A percentile compares a stretch with the other conserved stretches of the same genome.
phyloP scores from a whole-genome alignment of 192 early-diverging fungal genomes.

The Podila clonocystis region DNA sequence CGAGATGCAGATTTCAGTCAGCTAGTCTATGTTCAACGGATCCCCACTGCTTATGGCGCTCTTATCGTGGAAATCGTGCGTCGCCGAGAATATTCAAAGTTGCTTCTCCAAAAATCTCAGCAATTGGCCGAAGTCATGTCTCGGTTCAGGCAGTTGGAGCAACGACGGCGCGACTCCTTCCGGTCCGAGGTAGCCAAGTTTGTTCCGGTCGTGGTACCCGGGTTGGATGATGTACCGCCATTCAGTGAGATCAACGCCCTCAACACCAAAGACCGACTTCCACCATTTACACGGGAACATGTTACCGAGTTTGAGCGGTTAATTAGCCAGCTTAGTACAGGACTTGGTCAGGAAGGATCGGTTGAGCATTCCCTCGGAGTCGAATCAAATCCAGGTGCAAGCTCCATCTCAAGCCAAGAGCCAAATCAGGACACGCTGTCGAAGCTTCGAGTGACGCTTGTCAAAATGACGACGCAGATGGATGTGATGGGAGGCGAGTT shows the following conservation, averaged over 20 bases:
- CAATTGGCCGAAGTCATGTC: constrained; percentile 53
- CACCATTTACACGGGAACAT: constrained; percentile 53
- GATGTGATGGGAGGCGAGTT: constrained; percentile 58
- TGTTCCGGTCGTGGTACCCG: constrained; percentile 49
- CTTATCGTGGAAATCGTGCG: constrained; percentile 62
- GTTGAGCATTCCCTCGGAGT: constrained; percentile 13
- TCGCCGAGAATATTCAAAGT: constrained; percentile 58
- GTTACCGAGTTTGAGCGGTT: constrained; percentile 47
- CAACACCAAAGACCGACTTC: constrained; percentile 39
- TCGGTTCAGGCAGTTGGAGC: constrained; percentile 49
- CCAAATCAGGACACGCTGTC: constrained; percentile 38
- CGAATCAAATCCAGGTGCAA: constrained; percentile 17
- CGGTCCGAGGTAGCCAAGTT: constrained; percentile 52
- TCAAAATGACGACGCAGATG: constrained; percentile 55
- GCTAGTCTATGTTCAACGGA: constrained; percentile 50
- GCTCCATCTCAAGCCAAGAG: constrained; percentile 31
- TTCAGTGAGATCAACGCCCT: constrained; percentile 59
- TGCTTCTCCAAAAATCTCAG: constrained; percentile 53
- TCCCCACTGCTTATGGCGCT: constrained; percentile 61
- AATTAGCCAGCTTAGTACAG: constrained; percentile 28
- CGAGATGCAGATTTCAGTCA: constrained; percentile 45
- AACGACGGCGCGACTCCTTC: constrained; percentile 51
- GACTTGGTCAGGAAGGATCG: constrained; percentile 7
- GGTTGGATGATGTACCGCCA: constrained; percentile 55
- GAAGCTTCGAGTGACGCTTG: constrained; percentile 27